Conservation (phyloP, 768 basidiomycete genomes). For the Candolleomyces eurysporus region DNA sequence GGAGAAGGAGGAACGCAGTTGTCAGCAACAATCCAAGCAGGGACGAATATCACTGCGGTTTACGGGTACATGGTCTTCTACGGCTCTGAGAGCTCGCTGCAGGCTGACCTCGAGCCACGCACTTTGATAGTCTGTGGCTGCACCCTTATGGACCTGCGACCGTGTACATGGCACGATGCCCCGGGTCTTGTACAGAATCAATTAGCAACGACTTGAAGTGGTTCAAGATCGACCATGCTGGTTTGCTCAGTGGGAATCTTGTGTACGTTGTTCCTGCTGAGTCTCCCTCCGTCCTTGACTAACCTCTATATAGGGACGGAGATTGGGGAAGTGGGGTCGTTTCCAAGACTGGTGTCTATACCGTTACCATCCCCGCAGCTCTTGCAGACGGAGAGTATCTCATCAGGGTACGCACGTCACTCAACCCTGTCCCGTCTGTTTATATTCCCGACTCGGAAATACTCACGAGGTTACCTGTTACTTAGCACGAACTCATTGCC, state of each 20-base stretch:
- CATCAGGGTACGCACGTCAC: slow-evolving; percentile 24
- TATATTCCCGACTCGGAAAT: too few species aligned
- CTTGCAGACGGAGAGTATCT: slow-evolving; percentile 36
- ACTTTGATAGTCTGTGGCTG: slow-evolving; percentile 23
- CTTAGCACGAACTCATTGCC: slow-evolving; percentile 33
- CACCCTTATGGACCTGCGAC: slow-evolving; percentile 33
- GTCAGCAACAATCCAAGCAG: slow-evolving; percentile 32
- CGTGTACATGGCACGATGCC: slow-evolving; percentile 37
- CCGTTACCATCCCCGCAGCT: slow-evolving; percentile 30
- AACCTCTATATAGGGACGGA: slow-evolving; percentile 17
- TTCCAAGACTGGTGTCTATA: slow-evolving; percentile 23
- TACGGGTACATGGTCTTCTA: slow-evolving; percentile 21
- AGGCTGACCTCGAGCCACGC: background rate
- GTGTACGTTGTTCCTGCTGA: background rate
- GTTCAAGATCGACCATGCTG: slow-evolving; percentile 37
- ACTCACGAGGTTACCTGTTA: too few species aligned
- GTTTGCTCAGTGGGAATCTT: slow-evolving; percentile 6
- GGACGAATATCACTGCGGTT: slow-evolving; percentile 30
- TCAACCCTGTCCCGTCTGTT: background rate
- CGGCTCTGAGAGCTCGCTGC: slow-evolving; percentile 1
- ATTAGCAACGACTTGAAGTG: slow-evolving; percentile 31
- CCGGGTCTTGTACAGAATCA: slow-evolving; percentile 26
- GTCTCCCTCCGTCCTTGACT: background rate
- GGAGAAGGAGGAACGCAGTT: slow-evolving; percentile 22
- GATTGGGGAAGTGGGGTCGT: slow-evolving; percentile 28